Evolutionary conservation across 2,329 filamentous ascomycete species (phyloP), one percentile per base, ranked within the genome.

Genomic region (Thelonectria olida): DNA sequence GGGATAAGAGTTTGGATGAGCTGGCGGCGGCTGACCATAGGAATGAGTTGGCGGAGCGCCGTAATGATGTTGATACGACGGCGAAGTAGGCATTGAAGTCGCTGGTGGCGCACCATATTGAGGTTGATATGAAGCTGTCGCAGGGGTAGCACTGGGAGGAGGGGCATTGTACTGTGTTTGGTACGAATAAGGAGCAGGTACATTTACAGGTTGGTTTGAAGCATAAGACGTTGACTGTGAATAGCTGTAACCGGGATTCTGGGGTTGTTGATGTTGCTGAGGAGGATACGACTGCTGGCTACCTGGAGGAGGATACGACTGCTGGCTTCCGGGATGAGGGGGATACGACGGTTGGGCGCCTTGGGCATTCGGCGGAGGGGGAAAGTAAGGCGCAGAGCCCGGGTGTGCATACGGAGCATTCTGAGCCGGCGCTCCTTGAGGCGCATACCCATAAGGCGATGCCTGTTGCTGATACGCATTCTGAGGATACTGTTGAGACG

Each of bases 401-500:
- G 56, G 44, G 7, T 27, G 23, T 23, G 48, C 6, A 22, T 19
- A 53, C 34, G 41, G 28, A 25, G 51, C 22, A 19, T 7, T 39
- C 20, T 48, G 63, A 27, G 48, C 3, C 58, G 47, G 13, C 36
- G 61, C 25, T 7, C 45, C 54, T 19, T 3, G 62, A 15, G 38
- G 41, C 22, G 55, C 49, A 8, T 68, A 57, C 23, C 58, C 67
- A 3, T 69, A 61, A 0, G 52, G 22, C 1, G 63, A 13, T 7
- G 41, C 10, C 8, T 65, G 66, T 7, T 54, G 31, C 17, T 19
- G 44, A 12, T 7, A 38, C 10, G 13, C 12, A 7, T 65, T 64
- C 7, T 54, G 31, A 8, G 6, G 44, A 13, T 55, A 36, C 42
- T 38, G 52, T 9, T 47, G 52, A 9, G 27, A 22, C 7, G 28